Base-by-base conservation (phyloP, 1,284 basidiomycete species). In the Pseudozyma pruni region DNA sequence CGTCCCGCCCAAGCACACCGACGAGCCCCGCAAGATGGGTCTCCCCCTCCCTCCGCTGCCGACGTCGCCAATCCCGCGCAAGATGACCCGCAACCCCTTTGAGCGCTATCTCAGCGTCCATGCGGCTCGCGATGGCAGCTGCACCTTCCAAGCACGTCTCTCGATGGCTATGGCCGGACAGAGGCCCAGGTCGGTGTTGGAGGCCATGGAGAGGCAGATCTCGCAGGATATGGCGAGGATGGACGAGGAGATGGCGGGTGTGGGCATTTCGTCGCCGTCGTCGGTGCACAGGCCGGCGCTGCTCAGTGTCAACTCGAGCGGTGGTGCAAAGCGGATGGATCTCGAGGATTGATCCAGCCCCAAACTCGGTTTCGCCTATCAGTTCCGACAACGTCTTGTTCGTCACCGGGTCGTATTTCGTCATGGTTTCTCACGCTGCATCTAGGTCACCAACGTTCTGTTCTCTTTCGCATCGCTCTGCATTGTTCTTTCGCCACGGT, bases 61-160 rank as follows among this genome's bases (percentile, higher is more conserved):
- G 10, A 41, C 54, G 1, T 72, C 69, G 11, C 69, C 69, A 4
- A 72, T 72, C 20, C 69, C 69, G 35, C 40, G 69, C 19, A 72
- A 54, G 40, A 61, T 72, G 69, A 72, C 69, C 16, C 41, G 69
- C 10, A 72, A 72, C 23, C 69, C 69, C 2, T 72, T 72, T 23
- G 62, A 72, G 33, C 50, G 69, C 29, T 66, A 61, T 32, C 51
- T 66, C 35, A 27, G 41, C 43, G 46, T 44, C 22, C 39, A 45
- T 17, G 5, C n/a, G 27, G 48, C 25, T 27, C 19, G 35, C 10
- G 11, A 10, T 6, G 22, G 31, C 2, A 29, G 41, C 8, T 29
- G 48, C 25, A 47, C 47, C 13, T 38, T 64, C 9, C 41, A 58
- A 10, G 50, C 51, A 2, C 4, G 62, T 10, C 25, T 64, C 11